A percentile compares a stretch with the other conserved stretches of the same genome.
phyloP scores from a whole-genome alignment of 495 filamentous ascomycete genomes.

The Annulohypoxylon nitens region DNA sequence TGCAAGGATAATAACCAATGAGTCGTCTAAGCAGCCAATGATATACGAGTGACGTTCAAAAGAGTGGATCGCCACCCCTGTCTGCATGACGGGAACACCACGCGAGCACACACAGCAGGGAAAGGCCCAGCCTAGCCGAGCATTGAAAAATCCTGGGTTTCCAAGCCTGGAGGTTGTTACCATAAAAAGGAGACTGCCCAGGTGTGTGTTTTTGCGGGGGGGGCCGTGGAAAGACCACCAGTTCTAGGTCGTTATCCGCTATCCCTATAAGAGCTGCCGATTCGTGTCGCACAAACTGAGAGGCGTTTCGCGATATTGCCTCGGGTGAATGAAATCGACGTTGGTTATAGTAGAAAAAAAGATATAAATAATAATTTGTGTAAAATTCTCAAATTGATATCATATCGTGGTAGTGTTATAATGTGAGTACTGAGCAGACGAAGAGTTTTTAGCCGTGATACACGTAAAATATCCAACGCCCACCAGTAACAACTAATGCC shows the following conservation, averaged over 20 bases:
- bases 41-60: constrained; percentile 45
- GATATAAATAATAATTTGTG: neutral
- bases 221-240: neutral
- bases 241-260: neutral
- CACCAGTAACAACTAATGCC: neutral
- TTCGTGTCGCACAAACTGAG: constrained; percentile 27
- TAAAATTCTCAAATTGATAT: neutral
- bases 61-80: constrained; percentile 29
- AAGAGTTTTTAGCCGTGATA: neutral
- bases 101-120: constrained; percentile 33
- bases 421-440: neutral
- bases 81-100: constrained; percentile 45
- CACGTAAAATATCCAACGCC: neutral
- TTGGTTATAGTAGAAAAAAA: neutral
- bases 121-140: constrained; percentile 34
- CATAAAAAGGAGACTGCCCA: constrained; percentile 28
- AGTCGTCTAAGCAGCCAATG: constrained; percentile 44
- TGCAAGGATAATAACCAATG: constrained; percentile 41
- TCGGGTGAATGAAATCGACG: neutral
- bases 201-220: constrained; percentile 36
- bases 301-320: neutral
- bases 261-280: neutral
- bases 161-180: constrained; percentile 7
- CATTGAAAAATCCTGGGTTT: constrained; percentile 40
- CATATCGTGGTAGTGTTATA: neutral